Evolutionary conservation across 1,284 basidiomycete genomes (phyloP).

Genomic region (Pholiota adiposa): DNA sequence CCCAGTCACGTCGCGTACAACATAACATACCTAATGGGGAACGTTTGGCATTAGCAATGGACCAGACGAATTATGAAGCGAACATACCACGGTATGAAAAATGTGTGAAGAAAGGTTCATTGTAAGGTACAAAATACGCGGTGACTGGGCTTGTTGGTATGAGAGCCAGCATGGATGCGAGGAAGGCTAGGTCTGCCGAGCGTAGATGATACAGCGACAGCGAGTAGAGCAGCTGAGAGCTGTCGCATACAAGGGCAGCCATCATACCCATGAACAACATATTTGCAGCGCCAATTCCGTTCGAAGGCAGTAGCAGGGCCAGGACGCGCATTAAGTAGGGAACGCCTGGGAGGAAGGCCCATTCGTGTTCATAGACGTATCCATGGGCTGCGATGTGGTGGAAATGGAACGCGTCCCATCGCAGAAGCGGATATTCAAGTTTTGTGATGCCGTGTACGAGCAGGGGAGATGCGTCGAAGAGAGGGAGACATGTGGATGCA

Average conservation of each 20-base stretch:
- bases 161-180: constrained; percentile 72
- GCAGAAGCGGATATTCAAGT: constrained; percentile 9
- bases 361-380: constrained; percentile 38
- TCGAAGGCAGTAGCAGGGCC: constrained; percentile 29
- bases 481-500: constrained; percentile 16
- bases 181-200: constrained; percentile 60
- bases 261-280: constrained; percentile 42
- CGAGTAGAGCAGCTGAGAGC: constrained; percentile 64
- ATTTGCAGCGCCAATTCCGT: constrained; percentile 11
- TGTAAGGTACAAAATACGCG: constrained; percentile 73
- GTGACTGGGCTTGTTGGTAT: constrained; percentile 83
- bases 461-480: constrained; percentile 31
- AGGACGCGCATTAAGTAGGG: constrained; percentile 56
- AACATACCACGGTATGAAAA: constrained; percentile 71
- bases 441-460: constrained; percentile 9
- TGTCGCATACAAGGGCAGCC: constrained; percentile 47
- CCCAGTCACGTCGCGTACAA: constrained; percentile 53
- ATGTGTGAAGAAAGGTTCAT: constrained; percentile 86
- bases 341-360: constrained; percentile 86
- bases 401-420: constrained; percentile 11
- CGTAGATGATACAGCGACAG: constrained; percentile 57
- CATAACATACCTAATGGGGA: constrained; percentile 59
- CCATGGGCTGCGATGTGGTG: constrained; percentile 4
- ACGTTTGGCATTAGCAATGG: not conserved
- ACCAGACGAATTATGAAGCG: not conserved